phyloP scores from a whole-genome alignment of 495 filamentous ascomycete species.

The Aspergillus ellipticus region DNA sequence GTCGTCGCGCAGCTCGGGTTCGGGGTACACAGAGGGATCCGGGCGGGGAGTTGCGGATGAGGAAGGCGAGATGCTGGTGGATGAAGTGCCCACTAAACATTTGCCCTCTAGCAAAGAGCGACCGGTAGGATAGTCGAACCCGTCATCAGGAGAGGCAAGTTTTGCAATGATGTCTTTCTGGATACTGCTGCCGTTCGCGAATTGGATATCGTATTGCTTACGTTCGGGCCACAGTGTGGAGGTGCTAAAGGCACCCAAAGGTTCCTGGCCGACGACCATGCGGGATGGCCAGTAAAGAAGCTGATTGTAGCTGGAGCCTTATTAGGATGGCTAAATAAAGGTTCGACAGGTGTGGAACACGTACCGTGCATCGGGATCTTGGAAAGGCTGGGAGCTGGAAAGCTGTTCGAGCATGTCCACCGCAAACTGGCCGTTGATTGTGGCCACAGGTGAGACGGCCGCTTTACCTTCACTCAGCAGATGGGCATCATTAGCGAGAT shows the following conservation, averaged over 20 bases:
- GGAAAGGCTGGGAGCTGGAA: slow-evolving; percentile 18
- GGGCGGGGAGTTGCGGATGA: not conserved
- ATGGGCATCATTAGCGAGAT: slow-evolving; percentile 24
- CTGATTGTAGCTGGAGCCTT: not conserved
- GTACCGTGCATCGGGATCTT: slow-evolving; percentile 40
- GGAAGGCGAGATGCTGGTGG: not conserved
- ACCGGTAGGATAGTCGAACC: slow-evolving; percentile 57
- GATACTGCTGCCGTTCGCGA: not conserved
- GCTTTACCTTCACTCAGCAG: slow-evolving; percentile 9
- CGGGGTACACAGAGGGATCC: slow-evolving; percentile 61
- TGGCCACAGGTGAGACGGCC: slow-evolving; percentile 24
- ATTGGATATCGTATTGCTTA: not conserved
- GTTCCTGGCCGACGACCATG: not conserved
- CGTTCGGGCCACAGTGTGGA: not conserved
- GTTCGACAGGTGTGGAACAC: slow-evolving; percentile 5
- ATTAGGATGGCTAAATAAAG: slow-evolving; percentile 3
- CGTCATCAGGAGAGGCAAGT: slow-evolving; percentile 29
- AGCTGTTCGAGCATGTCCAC: slow-evolving; percentile 22
- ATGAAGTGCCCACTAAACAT: not conserved
- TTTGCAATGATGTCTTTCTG: not conserved
- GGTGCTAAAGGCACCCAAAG: not conserved
- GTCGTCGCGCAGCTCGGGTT: slow-evolving; percentile 51
- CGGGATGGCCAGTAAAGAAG: not conserved
- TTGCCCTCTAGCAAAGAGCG: slow-evolving; percentile 2
- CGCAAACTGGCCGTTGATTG: slow-evolving; percentile 33